A percentile compares a stretch with the other conserved stretches of the same genome.
Conservation (phyloP, 2,329 filamentous ascomycete species). For the Xylaria sp. region DNA sequence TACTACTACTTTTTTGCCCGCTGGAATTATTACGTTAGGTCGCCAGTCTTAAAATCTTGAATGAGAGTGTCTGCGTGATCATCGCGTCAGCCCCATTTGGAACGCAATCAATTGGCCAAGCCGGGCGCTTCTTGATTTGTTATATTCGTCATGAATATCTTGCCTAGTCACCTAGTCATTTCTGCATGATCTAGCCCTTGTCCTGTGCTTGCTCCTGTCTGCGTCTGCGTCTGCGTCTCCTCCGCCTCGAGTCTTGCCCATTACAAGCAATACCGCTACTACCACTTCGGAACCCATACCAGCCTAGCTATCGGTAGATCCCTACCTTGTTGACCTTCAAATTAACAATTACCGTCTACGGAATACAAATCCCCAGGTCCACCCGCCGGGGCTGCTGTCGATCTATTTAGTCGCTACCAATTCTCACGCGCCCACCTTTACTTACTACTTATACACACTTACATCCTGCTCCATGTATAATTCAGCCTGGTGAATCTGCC, state of each 20-base stretch:
- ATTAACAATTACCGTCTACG: background rate
- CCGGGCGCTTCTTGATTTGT: conserved; percentile 1
- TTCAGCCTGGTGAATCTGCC: conserved; percentile 10
- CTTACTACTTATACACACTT: background rate
- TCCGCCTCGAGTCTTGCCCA: background rate
- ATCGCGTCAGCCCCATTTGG: conserved; percentile 22
- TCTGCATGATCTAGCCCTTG: conserved; percentile 1
- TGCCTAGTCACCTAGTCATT: background rate
- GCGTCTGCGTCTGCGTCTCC: background rate
- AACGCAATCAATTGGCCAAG: conserved; percentile 15
- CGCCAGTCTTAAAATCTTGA: conserved; percentile 5
- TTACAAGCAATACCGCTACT: too few relatives aligned
- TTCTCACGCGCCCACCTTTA: background rate
- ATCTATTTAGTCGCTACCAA: background rate
- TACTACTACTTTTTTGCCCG: too few relatives aligned
- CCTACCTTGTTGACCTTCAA: background rate
- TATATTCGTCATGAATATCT: conserved; percentile 10
- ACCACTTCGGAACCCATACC: too few relatives aligned
- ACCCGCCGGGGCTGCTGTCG: background rate
- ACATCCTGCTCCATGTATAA: conserved; percentile 15
- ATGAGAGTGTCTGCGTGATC: conserved; percentile 14
- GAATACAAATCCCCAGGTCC: background rate
- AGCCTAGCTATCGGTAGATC: background rate
- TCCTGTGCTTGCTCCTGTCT: background rate
- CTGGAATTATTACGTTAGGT: conserved; percentile 4